Evolutionary conservation across 176 grass and related monocot species (phyloP), one percentile per base, ranked within the genome.

Genomic region (Ananas comosus): DNA sequence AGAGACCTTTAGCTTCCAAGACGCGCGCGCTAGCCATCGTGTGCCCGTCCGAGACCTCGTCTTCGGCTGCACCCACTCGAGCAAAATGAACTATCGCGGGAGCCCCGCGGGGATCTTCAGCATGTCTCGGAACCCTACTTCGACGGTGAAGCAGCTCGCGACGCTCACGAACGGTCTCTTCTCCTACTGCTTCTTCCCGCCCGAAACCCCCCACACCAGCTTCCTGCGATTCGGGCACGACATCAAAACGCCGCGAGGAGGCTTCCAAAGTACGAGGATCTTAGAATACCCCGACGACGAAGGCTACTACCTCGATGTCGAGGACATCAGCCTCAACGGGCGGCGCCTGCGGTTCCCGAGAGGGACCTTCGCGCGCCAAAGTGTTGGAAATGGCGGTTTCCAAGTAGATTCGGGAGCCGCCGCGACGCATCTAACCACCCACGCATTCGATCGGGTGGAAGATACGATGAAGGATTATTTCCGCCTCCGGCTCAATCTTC

Each of bases 1-100:
- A 9, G 77, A 73, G 3, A 73, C 59, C 3, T 80, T 80, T 14
- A 80, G 49, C 12, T 23, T 80, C 22, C 18, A 59, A 8, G 28
- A 59, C 24, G 68, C 64, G 9, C 18, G 64, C 51, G 63, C 51
- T 4, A 21, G 2, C 5, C 16, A 71, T 11, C 12, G 13, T 50
- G 29, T 54, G 24, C 19, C 50, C 23, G 17, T 71, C 1, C 14
- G 49, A 1, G 50, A 64, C 51, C 54, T 71, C 29, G 33, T 79
- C 12, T 79, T 79, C 19, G 76, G 76, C 50, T 79, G 76, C 17
- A 66, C 70, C 52, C 53, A 70, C 4, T 16, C 51, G 18, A 54
- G 51, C 49, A 78, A 42, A 51, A 5, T 16, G 12, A 4, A 12
- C 12, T 54, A 54, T 6, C 2, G 11, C 52, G 3, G 11, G n/a